Percentiles rank a stretch among this genome's conserved stretches.
Evolutionary conservation across 1,284 basidiomycete species (phyloP).

Genomic region (Malassezia furfur): DNA sequence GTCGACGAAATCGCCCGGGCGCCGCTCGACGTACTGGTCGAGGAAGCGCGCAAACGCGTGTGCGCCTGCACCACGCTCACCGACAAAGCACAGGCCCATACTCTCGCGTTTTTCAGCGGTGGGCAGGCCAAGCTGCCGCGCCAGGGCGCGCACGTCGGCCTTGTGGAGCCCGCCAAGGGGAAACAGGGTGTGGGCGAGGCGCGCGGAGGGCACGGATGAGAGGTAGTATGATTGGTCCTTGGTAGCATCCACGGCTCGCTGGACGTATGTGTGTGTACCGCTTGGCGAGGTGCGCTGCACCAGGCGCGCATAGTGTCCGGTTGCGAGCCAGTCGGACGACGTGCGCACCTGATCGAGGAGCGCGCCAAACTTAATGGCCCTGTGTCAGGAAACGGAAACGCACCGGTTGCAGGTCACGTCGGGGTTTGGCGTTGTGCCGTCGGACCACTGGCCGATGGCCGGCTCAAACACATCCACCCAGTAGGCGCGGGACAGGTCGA

Average conservation of each 20-base stretch:
- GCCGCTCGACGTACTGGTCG: constrained; percentile 63
- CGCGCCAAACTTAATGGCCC: constrained; percentile 88
- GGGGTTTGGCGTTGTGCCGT: constrained; percentile 65
- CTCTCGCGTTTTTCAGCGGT: constrained; percentile 74
- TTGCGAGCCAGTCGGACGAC: constrained; percentile 58
- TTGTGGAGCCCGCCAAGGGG: constrained; percentile 34
- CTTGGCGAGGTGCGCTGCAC: constrained; percentile 50
- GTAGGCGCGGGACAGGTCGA: constrained; percentile 33
- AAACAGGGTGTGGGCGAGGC: constrained; percentile 54
- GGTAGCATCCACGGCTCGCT: constrained; percentile 34
- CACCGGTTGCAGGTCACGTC: constrained; percentile 87
- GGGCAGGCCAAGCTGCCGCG: constrained; percentile 59
- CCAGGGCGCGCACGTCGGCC: constrained; percentile 66
- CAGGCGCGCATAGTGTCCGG: constrained; percentile 75
- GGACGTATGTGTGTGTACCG: constrained; percentile 6
- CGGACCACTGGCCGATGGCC: constrained; percentile 31
- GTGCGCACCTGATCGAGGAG: constrained; percentile 55
- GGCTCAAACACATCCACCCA: constrained; percentile 43
- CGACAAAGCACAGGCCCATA: constrained; percentile 96
- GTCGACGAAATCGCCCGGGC: constrained; percentile 62
- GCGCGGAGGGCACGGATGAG: constrained; percentile 50
- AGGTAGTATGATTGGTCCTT: constrained; percentile 96
- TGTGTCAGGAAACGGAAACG: constrained; percentile 44
- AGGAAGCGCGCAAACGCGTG: constrained; percentile 21
- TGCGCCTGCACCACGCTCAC: constrained; percentile 56